Evolutionary conservation across 306 rosid genomes (phyloP).

Genomic region (Rosa multiflora): DNA sequence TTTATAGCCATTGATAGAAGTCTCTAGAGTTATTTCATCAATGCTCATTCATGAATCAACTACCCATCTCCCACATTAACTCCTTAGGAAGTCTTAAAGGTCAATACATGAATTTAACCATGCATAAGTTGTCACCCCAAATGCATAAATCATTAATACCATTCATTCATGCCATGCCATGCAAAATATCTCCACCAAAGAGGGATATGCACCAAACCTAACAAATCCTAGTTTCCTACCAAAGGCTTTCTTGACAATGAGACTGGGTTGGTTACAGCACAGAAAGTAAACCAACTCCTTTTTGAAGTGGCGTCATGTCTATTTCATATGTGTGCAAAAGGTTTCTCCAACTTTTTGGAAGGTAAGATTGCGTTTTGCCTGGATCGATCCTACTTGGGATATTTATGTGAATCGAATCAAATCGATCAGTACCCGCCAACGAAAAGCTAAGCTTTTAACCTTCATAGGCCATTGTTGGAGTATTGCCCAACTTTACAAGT

Average conservation of each 20-base stretch:
- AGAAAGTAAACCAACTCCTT: neutral
- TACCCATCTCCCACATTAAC: too few relatives aligned
- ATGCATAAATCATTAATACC: too few relatives aligned
- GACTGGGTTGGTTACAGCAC: neutral
- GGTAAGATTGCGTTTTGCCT: neutral
- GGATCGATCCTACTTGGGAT: constrained; percentile 5
- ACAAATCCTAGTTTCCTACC: neutral
- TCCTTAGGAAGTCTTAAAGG: too few relatives aligned
- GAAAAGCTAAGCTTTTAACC: neutral
- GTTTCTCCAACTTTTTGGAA: constrained; percentile 8
- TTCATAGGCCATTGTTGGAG: neutral
- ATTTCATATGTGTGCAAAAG: neutral
- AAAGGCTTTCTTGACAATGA: neutral
- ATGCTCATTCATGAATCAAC: too few relatives aligned
- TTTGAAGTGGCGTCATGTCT: neutral
- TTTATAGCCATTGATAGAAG: too few relatives aligned
- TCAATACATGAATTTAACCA: too few relatives aligned
- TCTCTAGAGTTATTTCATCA: too few relatives aligned
- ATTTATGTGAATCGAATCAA: constrained; percentile 6
- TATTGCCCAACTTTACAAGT: neutral
- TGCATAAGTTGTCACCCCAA: too few relatives aligned
- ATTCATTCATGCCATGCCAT: too few relatives aligned
- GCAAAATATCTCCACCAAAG: too few relatives aligned
- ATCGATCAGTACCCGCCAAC: neutral
- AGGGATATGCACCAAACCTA: too few relatives aligned